Evolutionary conservation across 495 filamentous ascomycete species (phyloP), one percentile per base, ranked within the genome.

Genomic region (Trypethelium eluteriae): DNA sequence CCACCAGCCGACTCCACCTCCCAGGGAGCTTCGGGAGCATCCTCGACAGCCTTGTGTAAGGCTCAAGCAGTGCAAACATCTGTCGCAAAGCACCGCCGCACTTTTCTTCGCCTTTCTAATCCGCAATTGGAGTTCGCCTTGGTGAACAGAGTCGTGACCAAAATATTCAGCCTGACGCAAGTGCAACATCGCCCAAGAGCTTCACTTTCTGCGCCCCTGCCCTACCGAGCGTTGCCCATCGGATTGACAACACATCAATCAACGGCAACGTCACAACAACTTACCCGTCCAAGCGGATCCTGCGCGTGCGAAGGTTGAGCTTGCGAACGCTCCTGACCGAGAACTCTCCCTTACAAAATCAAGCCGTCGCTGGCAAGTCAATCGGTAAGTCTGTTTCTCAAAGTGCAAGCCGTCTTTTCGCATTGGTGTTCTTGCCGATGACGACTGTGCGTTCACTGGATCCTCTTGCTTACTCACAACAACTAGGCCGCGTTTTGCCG

Each of bases 1-100:
- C 53, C 34, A 59, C 36, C 53, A 7, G 53, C 53, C 53, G 53
- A 59, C 53, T 59, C 53, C 53, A 36, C 53, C 34, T 59, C 53
- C 53, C 53, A 59, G 53, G 5, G 11, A 59, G 14, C 25, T 59
- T 59, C 53, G 53, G 53, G 53, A 11, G 11, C 53, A 59, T 59
- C 53, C 11, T 59, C 53, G 53, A 59, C 53, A 34, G 53, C 53
- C 53, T 59, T 18, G 53, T 32, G 32, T 59, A 59, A 5, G 32
- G 53, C 53, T 36, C 53, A 36, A 6, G 25, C 53, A 36, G 34
- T 59, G 32, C 53, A 59, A 59, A 7, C 53, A 53, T 18, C 53
- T 4, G 18, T 59, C 32, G 53, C 53, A 59, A 59, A 36, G 53
- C 53, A 59, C 53, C 53, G 53, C 53, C 53, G 53, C 53, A 36